Conservation (phyloP, 345 rosid genomes). For the Rhizophora apiculata region DNA sequence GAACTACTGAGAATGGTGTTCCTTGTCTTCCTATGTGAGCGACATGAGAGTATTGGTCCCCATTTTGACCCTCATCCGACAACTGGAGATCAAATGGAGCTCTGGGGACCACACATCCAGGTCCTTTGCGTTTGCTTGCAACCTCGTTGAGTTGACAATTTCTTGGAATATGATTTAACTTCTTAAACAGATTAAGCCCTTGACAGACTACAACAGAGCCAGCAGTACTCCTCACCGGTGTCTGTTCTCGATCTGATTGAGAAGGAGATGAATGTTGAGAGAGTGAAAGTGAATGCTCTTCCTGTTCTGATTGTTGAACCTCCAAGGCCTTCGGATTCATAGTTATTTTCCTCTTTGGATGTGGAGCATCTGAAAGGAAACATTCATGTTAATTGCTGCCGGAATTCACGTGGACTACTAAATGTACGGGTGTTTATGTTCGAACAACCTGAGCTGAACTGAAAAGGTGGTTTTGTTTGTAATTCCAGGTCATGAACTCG, state of each 20-base stretch:
- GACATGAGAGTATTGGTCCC: constrained; percentile 21
- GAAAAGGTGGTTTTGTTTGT: constrained; percentile 31
- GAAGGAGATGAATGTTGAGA: constrained; percentile 72
- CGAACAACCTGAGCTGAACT: constrained; percentile 37
- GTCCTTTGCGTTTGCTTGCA: constrained; percentile 23
- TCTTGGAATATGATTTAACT: constrained; percentile 29
- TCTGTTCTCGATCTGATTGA: constrained; percentile 64
- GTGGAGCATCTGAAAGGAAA: constrained; percentile 34
- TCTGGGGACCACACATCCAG: constrained; percentile 21
- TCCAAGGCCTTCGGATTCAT: constrained; percentile 35
- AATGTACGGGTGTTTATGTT: not conserved
- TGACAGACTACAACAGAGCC: constrained; percentile 25
- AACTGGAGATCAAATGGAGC: constrained; percentile 21
- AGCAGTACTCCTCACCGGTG: constrained; percentile 26
- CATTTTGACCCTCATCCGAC: constrained; percentile 23
- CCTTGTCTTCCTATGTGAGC: constrained; percentile 31
- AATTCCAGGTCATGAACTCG: constrained; percentile 26
- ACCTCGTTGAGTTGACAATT: constrained; percentile 21
- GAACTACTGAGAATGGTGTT: constrained; percentile 16
- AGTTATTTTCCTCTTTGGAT: constrained; percentile 40
- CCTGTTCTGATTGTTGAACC: constrained; percentile 55
- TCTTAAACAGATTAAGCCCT: constrained; percentile 41
- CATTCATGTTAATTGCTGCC: not conserved
- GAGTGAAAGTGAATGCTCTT: constrained; percentile 64
- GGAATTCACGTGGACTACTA: not conserved